Base-by-base conservation (phyloP, 139 green algal species). In the Chlamydomonas applanata region DNA sequence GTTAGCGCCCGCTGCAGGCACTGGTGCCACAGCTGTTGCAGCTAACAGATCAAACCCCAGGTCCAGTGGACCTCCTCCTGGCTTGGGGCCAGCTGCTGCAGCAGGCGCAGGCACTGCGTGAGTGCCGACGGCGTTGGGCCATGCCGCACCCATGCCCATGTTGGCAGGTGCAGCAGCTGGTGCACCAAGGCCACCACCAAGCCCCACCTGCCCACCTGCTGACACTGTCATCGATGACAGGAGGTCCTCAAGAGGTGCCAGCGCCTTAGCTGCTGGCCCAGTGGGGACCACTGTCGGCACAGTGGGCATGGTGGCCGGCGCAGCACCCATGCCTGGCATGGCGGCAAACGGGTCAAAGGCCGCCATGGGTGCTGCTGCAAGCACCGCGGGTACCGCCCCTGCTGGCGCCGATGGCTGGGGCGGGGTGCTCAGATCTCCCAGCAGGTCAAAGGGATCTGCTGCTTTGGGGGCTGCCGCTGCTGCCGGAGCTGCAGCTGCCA, bases 161-260 rank as follows among this genome's bases (percentile, higher is more conserved):
- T n/a, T n/a, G n/a, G n/a, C n/a, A n/a, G n/a, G n/a, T n/a, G n/a
- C n/a, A n/a, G n/a, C n/a, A n/a, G n/a, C n/a, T n/a, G n/a, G 40
- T 49, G 40, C 40, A 7, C 40, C 11, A 11, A 49, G 40, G 40
- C 40, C 40, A 7, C 40, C 40, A 7, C 40, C 40, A 7, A 49
- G 40, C 40, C 11, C 11, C 40, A 49, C 40, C 11, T 49, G 40
- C 11, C 40, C 40, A 7, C 24, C 22, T 19, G 53, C 22, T 32
- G 53, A 29, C 53, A 62, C 22, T 7, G 45, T 30, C 19, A 72
- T n/a, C 0, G 40, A 56, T 25, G 67, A 61, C 5, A 80, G 68
- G 14, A 80, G 25, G 20, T 80, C 67, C 16, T 80, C 75, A 29
- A 75, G 29, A 4, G 57, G 67, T 0, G 75, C 35, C n/a, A 65